phyloP scores from a whole-genome alignment of 805 yeast species.

The Spathaspora girioi region DNA sequence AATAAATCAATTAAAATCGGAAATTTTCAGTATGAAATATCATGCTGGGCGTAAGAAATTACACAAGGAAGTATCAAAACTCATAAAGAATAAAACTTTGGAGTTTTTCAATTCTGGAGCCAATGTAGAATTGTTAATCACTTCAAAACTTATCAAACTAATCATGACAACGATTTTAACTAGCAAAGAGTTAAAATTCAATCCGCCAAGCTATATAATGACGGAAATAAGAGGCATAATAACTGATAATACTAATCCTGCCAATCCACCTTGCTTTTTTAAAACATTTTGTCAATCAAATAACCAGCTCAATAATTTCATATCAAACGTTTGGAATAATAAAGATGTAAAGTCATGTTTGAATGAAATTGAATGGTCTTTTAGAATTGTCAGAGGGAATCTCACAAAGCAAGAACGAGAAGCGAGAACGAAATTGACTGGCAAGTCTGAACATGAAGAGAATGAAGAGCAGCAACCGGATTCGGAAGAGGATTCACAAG shows the following conservation, averaged over 20 bases:
- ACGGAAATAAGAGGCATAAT: constrained; percentile 22
- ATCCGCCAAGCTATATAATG: constrained; percentile 34
- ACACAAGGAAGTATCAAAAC: constrained; percentile 30
- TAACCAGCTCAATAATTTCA: constrained; percentile 39
- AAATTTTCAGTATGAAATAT: constrained; percentile 46
- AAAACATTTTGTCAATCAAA: constrained; percentile 36
- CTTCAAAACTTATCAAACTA: constrained; percentile 30
- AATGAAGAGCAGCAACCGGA: constrained; percentile 14
- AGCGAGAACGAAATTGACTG: constrained; percentile 20
- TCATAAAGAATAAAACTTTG: constrained; percentile 8
- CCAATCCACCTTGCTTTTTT: constrained; percentile 49
- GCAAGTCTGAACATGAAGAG: constrained; percentile 11
- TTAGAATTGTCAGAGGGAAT: constrained; percentile 46
- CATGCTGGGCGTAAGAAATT: constrained; percentile 44
- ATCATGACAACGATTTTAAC: constrained; percentile 23
- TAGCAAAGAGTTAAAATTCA: constrained; percentile 22
- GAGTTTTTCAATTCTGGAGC: constrained; percentile 19
- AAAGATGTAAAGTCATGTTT: constrained; percentile 33
- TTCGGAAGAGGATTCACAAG: constrained; percentile 1
- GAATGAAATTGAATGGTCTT: constrained; percentile 40
- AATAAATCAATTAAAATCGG: constrained; percentile 43
- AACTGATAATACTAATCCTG: constrained; percentile 21
- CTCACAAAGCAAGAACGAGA: constrained; percentile 35
- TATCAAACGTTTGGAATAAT: constrained; percentile 48
- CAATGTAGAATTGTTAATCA: constrained; percentile 21